Percentiles rank a stretch among this genome's conserved stretches.
Evolutionary conservation across 192 early-diverging fungal genomes (phyloP).

Genomic region (Geranomyces variabilis): DNA sequence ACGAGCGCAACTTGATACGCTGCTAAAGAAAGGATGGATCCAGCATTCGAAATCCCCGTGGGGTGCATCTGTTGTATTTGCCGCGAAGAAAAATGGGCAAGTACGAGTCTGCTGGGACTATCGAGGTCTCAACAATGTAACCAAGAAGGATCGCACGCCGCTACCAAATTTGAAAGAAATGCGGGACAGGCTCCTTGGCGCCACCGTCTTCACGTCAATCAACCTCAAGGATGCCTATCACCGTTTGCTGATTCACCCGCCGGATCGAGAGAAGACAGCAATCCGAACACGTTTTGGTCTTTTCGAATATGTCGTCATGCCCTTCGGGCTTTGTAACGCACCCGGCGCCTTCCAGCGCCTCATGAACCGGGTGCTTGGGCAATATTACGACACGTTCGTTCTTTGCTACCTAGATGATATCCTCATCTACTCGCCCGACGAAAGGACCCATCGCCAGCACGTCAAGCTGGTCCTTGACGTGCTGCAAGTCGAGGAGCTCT

Average conservation of each 20-base stretch:
- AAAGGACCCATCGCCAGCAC: background rate
- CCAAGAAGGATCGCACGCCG: slow-evolving; percentile 50
- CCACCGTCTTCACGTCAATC: background rate
- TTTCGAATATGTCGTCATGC: slow-evolving; percentile 58
- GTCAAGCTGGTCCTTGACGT: slow-evolving; percentile 23
- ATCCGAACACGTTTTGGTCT: slow-evolving; percentile 32
- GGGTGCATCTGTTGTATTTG: slow-evolving; percentile 34
- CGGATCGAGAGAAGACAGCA: slow-evolving; percentile 15
- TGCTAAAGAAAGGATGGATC: slow-evolving; percentile 18
- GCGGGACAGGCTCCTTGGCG: slow-evolving; percentile 28
- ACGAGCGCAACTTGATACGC: background rate
- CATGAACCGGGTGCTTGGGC: slow-evolving; percentile 51
- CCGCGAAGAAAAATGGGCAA: slow-evolving; percentile 52
- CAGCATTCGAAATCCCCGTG: slow-evolving; percentile 19
- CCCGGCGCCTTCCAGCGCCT: slow-evolving; percentile 58
- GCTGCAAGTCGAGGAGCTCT: slow-evolving; percentile 33
- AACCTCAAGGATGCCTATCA: slow-evolving; percentile 23
- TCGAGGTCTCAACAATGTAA: slow-evolving; percentile 52
- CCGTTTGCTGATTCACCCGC: background rate
- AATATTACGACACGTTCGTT: slow-evolving; percentile 25
- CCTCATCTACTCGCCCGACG: slow-evolving; percentile 43
- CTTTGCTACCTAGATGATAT: slow-evolving; percentile 53
- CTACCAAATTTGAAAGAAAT: slow-evolving; percentile 54
- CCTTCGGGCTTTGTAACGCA: slow-evolving; percentile 64
- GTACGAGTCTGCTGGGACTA: slow-evolving; percentile 58